phyloP scores from a whole-genome alignment of 1,284 basidiomycete genomes.

The Tilletia caries region DNA sequence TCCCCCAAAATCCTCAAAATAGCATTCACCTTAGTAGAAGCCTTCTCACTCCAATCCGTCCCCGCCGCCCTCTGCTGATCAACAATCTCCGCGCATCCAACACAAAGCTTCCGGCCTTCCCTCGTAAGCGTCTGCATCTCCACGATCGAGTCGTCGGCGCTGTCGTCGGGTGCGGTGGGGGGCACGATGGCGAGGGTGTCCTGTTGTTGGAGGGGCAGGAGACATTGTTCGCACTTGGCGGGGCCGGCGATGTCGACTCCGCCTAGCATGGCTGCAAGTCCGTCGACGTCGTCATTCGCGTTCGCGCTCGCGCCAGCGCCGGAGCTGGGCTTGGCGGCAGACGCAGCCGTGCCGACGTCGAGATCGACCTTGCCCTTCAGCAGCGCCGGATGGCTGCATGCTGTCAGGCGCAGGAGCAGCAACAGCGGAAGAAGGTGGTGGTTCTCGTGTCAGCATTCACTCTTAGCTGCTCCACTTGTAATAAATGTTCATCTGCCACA shows the following conservation, averaged over 20 bases:
- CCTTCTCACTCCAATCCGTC: slow-evolving; percentile 59
- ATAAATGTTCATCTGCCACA: too few species aligned
- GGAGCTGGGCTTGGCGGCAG: slow-evolving; percentile 13
- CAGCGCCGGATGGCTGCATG: slow-evolving; percentile 46
- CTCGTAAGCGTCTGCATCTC: background rate
- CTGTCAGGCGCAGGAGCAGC: background rate
- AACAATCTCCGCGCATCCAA: slow-evolving; percentile 27
- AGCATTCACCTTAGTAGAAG: slow-evolving; percentile 76
- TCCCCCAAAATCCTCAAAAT: slow-evolving; percentile 69
- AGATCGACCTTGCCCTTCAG: slow-evolving; percentile 25
- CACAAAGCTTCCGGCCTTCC: slow-evolving; percentile 27
- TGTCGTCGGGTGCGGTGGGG: background rate
- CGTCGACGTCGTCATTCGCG: slow-evolving; percentile 57
- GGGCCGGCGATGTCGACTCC: slow-evolving; percentile 59
- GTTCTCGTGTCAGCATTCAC: too few species aligned
- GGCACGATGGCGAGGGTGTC: background rate
- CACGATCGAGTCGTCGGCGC: slow-evolving; percentile 1
- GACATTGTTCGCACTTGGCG: slow-evolving; percentile 50
- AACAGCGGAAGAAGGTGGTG: too few species aligned
- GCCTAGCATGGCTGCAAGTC: slow-evolving; percentile 72
- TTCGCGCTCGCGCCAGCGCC: background rate
- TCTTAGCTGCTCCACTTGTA: too few species aligned
- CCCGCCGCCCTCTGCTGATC: slow-evolving; percentile 27
- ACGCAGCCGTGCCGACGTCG: slow-evolving; percentile 24
- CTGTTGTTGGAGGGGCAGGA: slow-evolving; percentile 4